Conservation (phyloP, 192 early-diverging fungal genomes). For the Backusella sp. region DNA sequence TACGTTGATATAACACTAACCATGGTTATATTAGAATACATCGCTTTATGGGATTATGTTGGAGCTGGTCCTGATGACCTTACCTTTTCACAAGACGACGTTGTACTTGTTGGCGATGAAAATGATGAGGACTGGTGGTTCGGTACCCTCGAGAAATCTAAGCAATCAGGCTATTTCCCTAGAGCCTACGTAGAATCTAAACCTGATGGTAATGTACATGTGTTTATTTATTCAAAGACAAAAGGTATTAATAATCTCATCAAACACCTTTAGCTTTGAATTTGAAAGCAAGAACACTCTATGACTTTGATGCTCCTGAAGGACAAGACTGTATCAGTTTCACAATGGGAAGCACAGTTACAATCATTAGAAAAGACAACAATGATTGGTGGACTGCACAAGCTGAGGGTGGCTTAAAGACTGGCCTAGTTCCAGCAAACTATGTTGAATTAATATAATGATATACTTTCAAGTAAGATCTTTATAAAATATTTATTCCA, state of each 20-base stretch:
- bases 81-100: constrained; percentile 39
- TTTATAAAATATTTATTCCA: neutral
- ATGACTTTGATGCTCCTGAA: constrained; percentile 39
- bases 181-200: constrained; percentile 46
- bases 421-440: constrained; percentile 46
- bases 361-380: constrained; percentile 52
- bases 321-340: constrained; percentile 61
- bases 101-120: constrained; percentile 33
- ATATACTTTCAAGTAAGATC: neutral
- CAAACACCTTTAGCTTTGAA: neutral
- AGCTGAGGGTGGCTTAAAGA: constrained; percentile 24
- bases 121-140: constrained; percentile 48
- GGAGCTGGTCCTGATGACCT: constrained; percentile 42
- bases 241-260: neutral
- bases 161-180: constrained; percentile 48
- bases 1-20: neutral
- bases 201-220: constrained; percentile 12
- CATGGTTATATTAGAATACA: constrained; percentile 7
- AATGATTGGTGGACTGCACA: constrained; percentile 51
- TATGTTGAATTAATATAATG: constrained; percentile 46
- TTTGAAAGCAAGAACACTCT: constrained; percentile 23
- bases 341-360: constrained; percentile 58
- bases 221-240: neutral
- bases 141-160: constrained; percentile 37
- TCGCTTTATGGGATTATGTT: constrained; percentile 43